Evolutionary conservation across 83 land plant species (phyloP), one percentile per base, ranked within the genome.

Genomic region (Picea abies): DNA sequence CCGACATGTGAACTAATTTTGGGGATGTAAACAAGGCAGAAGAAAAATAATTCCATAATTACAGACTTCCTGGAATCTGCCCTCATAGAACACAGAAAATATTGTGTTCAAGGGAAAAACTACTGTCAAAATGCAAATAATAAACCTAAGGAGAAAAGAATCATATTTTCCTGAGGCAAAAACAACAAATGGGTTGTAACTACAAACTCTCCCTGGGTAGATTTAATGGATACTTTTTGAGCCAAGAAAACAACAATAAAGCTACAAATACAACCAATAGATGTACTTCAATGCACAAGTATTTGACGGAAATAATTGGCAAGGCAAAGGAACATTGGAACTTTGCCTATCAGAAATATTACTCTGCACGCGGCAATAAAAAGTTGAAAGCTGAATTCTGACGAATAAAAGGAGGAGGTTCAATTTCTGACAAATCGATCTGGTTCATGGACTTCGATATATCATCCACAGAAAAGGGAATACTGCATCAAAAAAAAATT

Each of bases 391-490:
- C 86, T 39, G 86, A 81, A 49, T 81, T 85, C 49, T 81, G 80
- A 16, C 86, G 86, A 26, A 85, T 81, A 63, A 88, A 71, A 35
- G 90, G 90, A n/a, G 92, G 92, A 67, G 86, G 85, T 37, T 88
- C 91, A 37, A 90, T 79, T 49, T 88, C 90, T 14, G 92, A 83
- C 76, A 90, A 63, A 79, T 90, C 91, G 56, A 88, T 80, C 82
- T 85, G 86, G 7, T 82, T 85, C 88, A 88, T 86, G 26, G 91
- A 88, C 81, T 88, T 90, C 20, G 91, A 88, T 72, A 90, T 89
- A 80, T 89, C 91, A 62, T 90, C 91, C 60, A 90, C 89, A 20
- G 91, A 86, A 39, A 90, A 89, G 29, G 91, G 92, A 52, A 76
- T 89, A 81, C 92, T 89, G 91, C 84, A 66, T 56, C 22, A 26